These are phyloP conservation scores for Geranium brycei DNA, from an alignment of 345 rosid species.

Conservation along the genomic window DNA sequence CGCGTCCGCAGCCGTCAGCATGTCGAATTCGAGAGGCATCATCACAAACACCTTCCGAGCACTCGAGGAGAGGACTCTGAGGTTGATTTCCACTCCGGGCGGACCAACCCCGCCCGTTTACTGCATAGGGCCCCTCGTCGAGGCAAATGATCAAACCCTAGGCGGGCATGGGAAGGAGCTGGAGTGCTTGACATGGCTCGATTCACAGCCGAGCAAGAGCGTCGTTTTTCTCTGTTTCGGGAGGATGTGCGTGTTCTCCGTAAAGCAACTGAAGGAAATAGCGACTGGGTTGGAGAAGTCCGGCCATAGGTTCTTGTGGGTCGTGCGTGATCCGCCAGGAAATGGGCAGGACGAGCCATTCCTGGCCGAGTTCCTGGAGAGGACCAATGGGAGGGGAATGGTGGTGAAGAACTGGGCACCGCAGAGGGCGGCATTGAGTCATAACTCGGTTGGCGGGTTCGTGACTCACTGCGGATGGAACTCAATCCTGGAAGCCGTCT, in stretches of 20 bases:
- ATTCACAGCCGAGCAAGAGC: conserved; percentile 12
- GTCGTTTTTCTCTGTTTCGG: conserved; percentile 20
- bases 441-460: conserved; percentile 10
- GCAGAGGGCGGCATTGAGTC: conserved; percentile 16
- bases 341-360: neutral
- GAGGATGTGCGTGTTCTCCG: conserved; percentile 8
- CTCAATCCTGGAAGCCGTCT: conserved; percentile 12
- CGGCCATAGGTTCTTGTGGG: conserved; percentile 16
- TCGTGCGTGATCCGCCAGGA: conserved; percentile 7
- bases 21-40: conserved; percentile 11
- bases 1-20: neutral
- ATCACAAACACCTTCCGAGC: conserved; percentile 16
- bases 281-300: conserved; percentile 16
- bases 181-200: conserved; percentile 14
- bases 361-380: conserved; percentile 13
- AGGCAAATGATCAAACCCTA: neutral
- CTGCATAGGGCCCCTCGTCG: conserved; percentile 10
- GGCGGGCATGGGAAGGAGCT: neutral
- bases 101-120: conserved; percentile 7
- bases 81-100: neutral
- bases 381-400: conserved; percentile 11
- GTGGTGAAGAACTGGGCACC: conserved; percentile 14
- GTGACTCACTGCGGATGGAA: conserved; percentile 21
- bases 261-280: conserved; percentile 9
- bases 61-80: conserved; percentile 8